phyloP scores from a whole-genome alignment of 441 rosid species.

The Bocquillonia castaneifolia region DNA sequence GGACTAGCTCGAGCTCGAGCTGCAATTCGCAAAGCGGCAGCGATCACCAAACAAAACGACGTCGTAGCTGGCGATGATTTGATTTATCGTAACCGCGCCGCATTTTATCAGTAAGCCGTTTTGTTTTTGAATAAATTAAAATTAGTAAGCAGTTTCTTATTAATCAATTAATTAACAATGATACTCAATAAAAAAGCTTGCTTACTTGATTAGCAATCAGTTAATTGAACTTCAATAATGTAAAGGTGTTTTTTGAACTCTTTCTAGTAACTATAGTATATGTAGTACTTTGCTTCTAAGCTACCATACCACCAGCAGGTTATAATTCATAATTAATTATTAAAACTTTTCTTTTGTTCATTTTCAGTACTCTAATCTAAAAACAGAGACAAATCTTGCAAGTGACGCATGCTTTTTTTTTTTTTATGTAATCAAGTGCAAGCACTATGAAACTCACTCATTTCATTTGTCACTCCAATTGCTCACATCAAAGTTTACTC shows the following conservation, averaged over 20 bases:
- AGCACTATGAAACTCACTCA: conserved; percentile 33
- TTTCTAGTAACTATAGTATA: not conserved
- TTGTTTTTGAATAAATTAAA: no score
- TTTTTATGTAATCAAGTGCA: conserved; percentile 16
- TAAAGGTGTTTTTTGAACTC: not conserved
- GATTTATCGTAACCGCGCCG: conserved; percentile 56
- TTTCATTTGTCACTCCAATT: conserved; percentile 1
- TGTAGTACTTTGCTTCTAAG: conserved; percentile 37
- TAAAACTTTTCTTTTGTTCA: not conserved
- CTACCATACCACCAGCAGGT: conserved; percentile 8
- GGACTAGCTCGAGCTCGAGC: conserved; percentile 74
- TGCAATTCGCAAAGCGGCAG: conserved; percentile 48
- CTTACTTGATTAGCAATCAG: not conserved
- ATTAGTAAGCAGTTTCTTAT: conserved; percentile 19
- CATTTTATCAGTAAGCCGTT: conserved; percentile 67
- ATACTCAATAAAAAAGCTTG: not conserved
- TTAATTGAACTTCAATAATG: not conserved
- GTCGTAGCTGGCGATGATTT: conserved; percentile 17
- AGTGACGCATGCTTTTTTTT: conserved; percentile 29
- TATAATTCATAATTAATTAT: not conserved
- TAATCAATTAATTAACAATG: not conserved
- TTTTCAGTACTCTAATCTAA: no score
- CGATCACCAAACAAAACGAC: conserved; percentile 7
- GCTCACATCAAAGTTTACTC: no score
- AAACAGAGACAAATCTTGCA: conserved; percentile 26